Evolutionary conservation across 208 protist species (phyloP).

Genomic region (Sergeia podlipaevii): DNA sequence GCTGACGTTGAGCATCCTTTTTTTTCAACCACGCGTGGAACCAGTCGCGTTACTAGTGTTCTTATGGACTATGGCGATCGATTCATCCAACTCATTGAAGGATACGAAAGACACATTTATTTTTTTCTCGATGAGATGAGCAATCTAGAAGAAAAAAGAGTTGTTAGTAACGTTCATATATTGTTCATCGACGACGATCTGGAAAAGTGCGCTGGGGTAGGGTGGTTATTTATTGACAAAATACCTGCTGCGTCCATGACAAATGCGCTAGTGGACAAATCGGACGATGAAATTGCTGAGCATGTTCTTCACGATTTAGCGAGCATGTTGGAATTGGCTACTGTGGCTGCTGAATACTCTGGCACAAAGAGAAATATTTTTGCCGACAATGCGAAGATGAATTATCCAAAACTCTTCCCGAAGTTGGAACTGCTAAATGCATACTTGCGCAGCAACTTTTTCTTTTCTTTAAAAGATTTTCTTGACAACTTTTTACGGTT

Average conservation of each 20-base stretch:
- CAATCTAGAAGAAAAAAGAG: constrained; percentile 6
- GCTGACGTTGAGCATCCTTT: constrained; percentile 27
- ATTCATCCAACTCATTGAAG: constrained; percentile 66
- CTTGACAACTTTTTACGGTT: constrained; percentile 46
- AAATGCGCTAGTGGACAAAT: constrained; percentile 24
- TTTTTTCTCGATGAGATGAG: constrained; percentile 34
- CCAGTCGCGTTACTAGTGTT: constrained; percentile 8
- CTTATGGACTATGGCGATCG: constrained; percentile 64
- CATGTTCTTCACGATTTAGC: constrained; percentile 36
- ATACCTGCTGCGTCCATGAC: constrained; percentile 33
- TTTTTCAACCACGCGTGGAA: neutral
- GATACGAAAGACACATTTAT: constrained; percentile 54
- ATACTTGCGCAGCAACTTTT: constrained; percentile 47
- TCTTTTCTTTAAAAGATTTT: constrained; percentile 68
- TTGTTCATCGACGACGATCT: constrained; percentile 75
- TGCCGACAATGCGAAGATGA: constrained; percentile 66
- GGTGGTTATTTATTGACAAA: constrained; percentile 46
- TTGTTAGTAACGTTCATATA: constrained; percentile 27
- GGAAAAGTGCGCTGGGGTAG: constrained; percentile 1
- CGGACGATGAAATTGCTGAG: constrained; percentile 45
- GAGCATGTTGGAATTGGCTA: constrained; percentile 42
- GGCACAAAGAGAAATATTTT: constrained; percentile 16
- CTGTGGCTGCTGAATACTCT: constrained; percentile 9
- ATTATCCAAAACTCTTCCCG: constrained; percentile 65
- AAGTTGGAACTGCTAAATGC: constrained; percentile 26